Base-by-base conservation (phyloP, 306 rosid species). In the Lagenaria siceraria region DNA sequence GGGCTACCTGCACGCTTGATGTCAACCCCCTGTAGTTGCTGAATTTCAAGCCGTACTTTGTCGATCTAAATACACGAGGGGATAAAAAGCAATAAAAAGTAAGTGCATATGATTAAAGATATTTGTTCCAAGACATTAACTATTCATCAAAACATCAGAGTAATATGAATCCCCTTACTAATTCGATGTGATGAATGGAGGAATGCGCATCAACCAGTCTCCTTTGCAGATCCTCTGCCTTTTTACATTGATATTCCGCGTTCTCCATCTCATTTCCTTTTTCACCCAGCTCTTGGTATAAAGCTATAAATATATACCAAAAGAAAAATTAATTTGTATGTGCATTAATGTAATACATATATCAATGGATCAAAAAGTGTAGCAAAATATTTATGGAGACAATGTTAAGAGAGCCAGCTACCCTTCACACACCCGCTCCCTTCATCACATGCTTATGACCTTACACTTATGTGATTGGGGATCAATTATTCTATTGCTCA, bases 261-360 rank as follows among this genome's bases (percentile, higher is more conserved):
- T 95, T 95, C 83, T 95, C 97, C 97, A 92, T 87, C 87, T 92
- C 96, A 77, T 86, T 92, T 66, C 98, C 98, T 79, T 81, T 86
- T 78, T 95, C 98, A 76, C 96, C 97, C 60, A 95, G 82, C 80
- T 95, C 97, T 83, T 86, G 87, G 87, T 92, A 95, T 68, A 92
- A 88, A 46, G 84, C 98, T 95, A 87, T 84, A 21, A 83, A 42
- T 18, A 10, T 17, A 64, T 36, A 1, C 46, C 63, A 79, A 76
- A 77, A 25, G 43, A 33, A 70, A 43, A 33, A 72, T 17, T 58
- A 27, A 59, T 14, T 70, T 70, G 75, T 42, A n/a, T 2, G 52
- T 22, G 35, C 52, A 38, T 13, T 36, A 12, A 21, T 69, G 22
- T 69, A 42, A 40, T 70, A 69, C 17, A 69, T 21, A 68, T 22